phyloP scores from a whole-genome alignment of 768 basidiomycete species.

The Sistotremastrum niveocremeum region DNA sequence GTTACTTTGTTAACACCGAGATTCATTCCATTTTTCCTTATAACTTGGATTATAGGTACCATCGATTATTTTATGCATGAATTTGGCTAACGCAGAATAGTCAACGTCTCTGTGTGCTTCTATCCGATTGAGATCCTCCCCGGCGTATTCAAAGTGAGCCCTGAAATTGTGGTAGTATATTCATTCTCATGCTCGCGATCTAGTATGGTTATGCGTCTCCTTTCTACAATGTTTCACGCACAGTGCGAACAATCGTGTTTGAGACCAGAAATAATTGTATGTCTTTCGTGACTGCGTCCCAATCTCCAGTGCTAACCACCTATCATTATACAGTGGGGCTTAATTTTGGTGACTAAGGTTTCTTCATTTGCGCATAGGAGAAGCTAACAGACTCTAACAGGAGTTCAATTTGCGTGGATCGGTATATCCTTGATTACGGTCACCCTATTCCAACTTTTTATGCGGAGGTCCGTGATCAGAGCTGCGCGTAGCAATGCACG shows the following conservation, averaged over 20 bases:
- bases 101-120: conserved; percentile 42
- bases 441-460: conserved; percentile 33
- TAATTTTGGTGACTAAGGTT: conserved; percentile 30
- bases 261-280: conserved; percentile 45
- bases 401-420: conserved; percentile 41
- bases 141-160: conserved; percentile 22
- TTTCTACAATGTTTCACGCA: conserved; percentile 56
- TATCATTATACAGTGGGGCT: conserved; percentile 33
- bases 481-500: too few relatives aligned
- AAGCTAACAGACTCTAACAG: not conserved
- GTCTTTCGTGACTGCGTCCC: conserved; percentile 10
- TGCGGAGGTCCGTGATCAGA: conserved; percentile 8
- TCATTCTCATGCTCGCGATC: not conserved
- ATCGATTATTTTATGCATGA: not conserved
- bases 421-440: conserved; percentile 40
- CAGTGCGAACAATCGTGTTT: conserved; percentile 51
- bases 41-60: conserved; percentile 49
- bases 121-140: conserved; percentile 51
- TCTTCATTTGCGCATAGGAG: not conserved
- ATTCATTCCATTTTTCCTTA: conserved; percentile 47
- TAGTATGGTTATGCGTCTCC: conserved; percentile 58
- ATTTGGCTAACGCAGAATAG: conserved; percentile 15
- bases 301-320: not conserved
- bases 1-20: conserved; percentile 38
- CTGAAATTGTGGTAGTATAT: too few relatives aligned